Conservation (phyloP, 306 rosid species). For the Morella rubra region DNA sequence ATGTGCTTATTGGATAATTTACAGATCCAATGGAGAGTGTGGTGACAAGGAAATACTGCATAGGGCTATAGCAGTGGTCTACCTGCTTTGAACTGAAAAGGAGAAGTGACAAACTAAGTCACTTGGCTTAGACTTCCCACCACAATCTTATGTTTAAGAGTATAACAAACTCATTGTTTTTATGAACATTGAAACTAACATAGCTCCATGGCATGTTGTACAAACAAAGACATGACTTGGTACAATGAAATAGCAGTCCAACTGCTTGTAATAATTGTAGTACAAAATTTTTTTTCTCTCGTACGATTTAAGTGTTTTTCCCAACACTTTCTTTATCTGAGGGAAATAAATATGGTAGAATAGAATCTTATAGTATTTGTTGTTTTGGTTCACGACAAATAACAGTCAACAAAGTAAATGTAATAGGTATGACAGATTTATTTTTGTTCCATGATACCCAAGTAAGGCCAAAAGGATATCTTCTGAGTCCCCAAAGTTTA, state of each 20-base stretch:
- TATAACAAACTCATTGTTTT: neutral
- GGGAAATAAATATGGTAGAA: neutral
- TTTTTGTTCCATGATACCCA: neutral
- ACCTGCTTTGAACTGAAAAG: conserved; percentile 38
- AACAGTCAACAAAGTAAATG: neutral
- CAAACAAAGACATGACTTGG: neutral
- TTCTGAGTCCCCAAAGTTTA: neutral
- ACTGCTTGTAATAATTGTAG: neutral
- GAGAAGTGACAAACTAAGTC: conserved; percentile 17
- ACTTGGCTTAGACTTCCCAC: neutral
- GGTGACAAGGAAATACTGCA: too few species aligned
- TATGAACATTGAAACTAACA: neutral
- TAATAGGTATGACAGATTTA: neutral
- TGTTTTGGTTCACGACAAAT: neutral
- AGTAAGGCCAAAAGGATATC: neutral
- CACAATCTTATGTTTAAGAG: conserved; percentile 1
- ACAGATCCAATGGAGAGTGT: neutral
- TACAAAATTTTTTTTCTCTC: neutral
- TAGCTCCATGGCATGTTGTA: neutral
- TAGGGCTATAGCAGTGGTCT: neutral
- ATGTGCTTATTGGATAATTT: neutral
- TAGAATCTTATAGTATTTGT: neutral
- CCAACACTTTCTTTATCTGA: neutral
- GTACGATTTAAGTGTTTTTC: neutral
- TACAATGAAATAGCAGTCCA: neutral